Base-by-base conservation (phyloP, 139 green algal genomes). In the Axilococcus clingmanii region DNA sequence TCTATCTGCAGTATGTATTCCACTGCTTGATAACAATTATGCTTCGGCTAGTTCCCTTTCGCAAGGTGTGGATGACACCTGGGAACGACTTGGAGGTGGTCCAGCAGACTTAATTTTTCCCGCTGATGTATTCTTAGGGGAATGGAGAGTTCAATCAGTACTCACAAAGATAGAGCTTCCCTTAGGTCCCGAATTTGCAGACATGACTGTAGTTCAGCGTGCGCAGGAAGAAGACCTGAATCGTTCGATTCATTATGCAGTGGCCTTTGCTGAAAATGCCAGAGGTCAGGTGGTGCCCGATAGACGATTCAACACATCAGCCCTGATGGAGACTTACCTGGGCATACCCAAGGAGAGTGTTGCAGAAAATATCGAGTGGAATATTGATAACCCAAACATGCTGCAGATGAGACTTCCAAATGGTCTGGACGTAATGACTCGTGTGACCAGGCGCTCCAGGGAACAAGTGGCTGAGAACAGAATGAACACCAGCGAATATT, bases 401-500 rank as follows among this genome's bases (percentile, higher is more conserved):
- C 58, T 89, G 25, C 22, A 58, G n/a, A 52, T 91, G 17, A 16
- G 4, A 0, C 51, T 82, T 24, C 70, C 66, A 47, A 63, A 71
- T 53, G 63, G 56, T 4, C 4, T 55, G 0, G 42, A 61, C 35
- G 53, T 69, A 25, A 58, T 34, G 22, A 85, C 81, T 2, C 47
- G 78, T 4, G 81, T 90, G 14, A 81, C 71, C 2, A 41, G 75
- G 6, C 57, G 82, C 2, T 72, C 50, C 7, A 22, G 72, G 23
- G 62, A 68, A 49, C 30, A 36, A 6, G 7, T 55, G 14, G 36
- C 16, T 16, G 53, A 20, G 3, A 68, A 82, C 52, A 52, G 71
- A 16, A 61, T 89, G 11, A 65, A 80, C 45, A 91, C 82, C 9
- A 83, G 69, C 2, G 82, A 91, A 54, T 90, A 74, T 50, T 71